Base-by-base conservation (phyloP, 2,329 filamentous ascomycete genomes). In the Gnomoniopsis sp. region DNA sequence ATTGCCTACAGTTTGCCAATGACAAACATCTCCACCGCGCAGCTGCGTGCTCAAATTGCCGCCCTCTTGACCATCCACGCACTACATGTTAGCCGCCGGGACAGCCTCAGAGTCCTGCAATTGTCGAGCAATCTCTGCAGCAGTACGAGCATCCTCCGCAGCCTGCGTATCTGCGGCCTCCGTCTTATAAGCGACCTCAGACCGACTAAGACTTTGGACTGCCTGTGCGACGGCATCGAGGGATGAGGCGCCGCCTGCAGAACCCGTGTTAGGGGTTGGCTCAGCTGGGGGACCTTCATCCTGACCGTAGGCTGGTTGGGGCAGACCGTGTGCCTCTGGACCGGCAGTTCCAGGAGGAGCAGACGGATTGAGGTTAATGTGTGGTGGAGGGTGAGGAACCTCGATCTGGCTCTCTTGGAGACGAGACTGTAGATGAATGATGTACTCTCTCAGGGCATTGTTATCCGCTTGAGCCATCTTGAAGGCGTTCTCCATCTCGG, bases 401-500 rank as follows among this genome's bases (percentile, higher is more conserved):
- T 96, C 92, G 69, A 89, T 88, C 67, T 91, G 87, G 2, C 87
- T 83, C 65, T 97, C 93, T 61, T 97, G 81, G 38, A 98, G 82
- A 44, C 91, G 87, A 6, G 89, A 89, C 73, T 99, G 95, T 17
- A 99, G 81, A 66, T 89, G 89, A 70, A 97, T 88, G 65, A 97
- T 89, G 75, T 98, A 98, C 72, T 97, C 92, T 65, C 93, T 88
- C 46, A 99, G 79, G 62, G 90, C 86, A 71, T 93, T 95, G 75
- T 97, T 96, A 72, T 99, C 93, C 30, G 85, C 80, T 70, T 96
- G 91, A 26, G 96, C 77, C n/a, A 82, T 77, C 72, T 96, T 95
- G 74, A 85, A 91, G 57, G 84, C 85, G 63, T 89, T 84, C 65
- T 92, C 89, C 74, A 96, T 84, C 19, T 86, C 82, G 65, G 85